A percentile compares a stretch with the other conserved stretches of the same genome.
These are phyloP conservation scores for Boletus mariae DNA, from an alignment of 1,284 basidiomycete species.

Conservation along the genomic window DNA sequence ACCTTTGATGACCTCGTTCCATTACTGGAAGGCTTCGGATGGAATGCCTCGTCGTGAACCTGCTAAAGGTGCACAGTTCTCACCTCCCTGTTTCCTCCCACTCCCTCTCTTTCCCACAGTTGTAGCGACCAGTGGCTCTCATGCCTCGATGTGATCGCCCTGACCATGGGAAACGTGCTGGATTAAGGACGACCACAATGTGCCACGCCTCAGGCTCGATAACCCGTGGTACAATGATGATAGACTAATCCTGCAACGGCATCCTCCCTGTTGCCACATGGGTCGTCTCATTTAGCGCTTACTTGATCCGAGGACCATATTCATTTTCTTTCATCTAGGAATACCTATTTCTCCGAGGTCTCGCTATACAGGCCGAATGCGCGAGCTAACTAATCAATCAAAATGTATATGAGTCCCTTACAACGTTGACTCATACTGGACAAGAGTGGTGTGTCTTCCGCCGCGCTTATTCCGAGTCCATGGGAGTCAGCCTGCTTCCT, in stretches of 20 bases:
- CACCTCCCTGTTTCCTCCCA: constrained; percentile 2
- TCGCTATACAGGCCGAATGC: not conserved
- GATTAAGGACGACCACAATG: constrained; percentile 1
- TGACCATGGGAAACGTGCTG: constrained; percentile 17
- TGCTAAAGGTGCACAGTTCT: not conserved
- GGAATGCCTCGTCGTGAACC: not conserved
- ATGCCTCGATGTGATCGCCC: constrained; percentile 5
- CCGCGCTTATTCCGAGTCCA: constrained; percentile 6
- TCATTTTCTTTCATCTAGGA: not conserved
- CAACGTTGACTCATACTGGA: not conserved
- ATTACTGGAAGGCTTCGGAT: not conserved
- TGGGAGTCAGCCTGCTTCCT: constrained; percentile 13
- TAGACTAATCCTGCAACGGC: not conserved
- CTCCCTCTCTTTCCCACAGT: constrained; percentile 8
- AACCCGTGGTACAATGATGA: constrained; percentile 2
- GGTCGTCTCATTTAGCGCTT: not conserved
- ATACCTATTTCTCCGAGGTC: not conserved
- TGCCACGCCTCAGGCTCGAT: constrained; percentile 3
- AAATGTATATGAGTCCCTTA: not conserved
- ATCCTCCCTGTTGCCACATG: not conserved
- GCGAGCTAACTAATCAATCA: constrained; percentile 3
- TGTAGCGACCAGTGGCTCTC: not conserved
- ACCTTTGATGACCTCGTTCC: constrained; percentile 2
- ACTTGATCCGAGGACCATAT: constrained; percentile 17
- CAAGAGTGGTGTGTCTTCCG: constrained; percentile 1